Evolutionary conservation across 2,329 filamentous ascomycete genomes (phyloP), one percentile per base, ranked within the genome.

Genomic region (Pestalotiopsis sp.): DNA sequence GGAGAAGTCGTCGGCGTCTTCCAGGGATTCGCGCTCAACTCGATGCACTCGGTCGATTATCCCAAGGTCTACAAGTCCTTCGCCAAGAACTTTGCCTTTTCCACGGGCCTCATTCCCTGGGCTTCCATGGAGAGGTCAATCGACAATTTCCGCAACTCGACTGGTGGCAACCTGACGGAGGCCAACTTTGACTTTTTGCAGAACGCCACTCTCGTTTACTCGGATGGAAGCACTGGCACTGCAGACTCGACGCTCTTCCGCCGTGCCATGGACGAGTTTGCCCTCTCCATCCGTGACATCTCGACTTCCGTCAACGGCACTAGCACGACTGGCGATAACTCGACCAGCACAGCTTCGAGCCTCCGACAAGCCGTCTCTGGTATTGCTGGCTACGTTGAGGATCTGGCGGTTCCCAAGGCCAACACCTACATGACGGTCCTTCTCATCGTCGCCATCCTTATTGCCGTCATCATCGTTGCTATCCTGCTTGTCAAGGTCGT

Each of bases 381-480:
- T 66, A 92, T 98, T 75, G 88, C 95, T 79, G 93, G 89, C 38
- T 97, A 92, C 76, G 92, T 91, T n/a, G 90, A 97, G 78, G 86
- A 95, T 78, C 87, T 97, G 68, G 90, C 89, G 58, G 94, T 98
- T 66, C 96, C 96, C 20, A 89, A 92, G 73, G 90, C 93, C 63
- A 97, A 98, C 82, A 94, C 94, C 1, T 98, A 98, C 83, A 97
- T 99, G 95, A 98, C 94, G 0, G 91, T 97, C 4, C 87, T 98
- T 1, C 85, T 98, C 65, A 85, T 98, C 69, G 95, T 97, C 70
- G 93, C 94, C 71, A 96, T 97, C 72, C 86, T 97, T 66, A 89
- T 98, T 72, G 95, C 90, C 4, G 88, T 89, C 41, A 95, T 98
- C 72, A 91, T 93, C 58, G 92, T 97, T 27, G 90, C 93, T 31